These are phyloP conservation scores for Hymenoscyphus linearis DNA, from an alignment of 2,329 filamentous ascomycete species.

Conservation along the genomic window DNA sequence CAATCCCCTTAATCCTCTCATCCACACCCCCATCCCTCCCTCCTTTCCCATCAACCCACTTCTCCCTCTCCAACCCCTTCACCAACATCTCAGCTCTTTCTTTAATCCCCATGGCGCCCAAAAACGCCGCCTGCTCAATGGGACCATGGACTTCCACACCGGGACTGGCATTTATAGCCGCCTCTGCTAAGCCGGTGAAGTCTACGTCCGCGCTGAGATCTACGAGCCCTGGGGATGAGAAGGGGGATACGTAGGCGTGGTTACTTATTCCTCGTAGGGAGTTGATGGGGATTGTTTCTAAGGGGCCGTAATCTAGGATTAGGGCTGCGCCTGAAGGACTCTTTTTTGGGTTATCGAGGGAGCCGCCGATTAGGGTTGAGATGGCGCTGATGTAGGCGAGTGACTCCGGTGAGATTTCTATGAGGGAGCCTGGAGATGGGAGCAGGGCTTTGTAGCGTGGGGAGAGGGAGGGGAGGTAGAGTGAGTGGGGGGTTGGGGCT, in stretches of 20 bases:
- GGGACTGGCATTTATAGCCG: constrained; percentile 67
- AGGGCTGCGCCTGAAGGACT: constrained; percentile 76
- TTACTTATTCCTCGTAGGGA: constrained; percentile 82
- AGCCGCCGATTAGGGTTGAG: constrained; percentile 76
- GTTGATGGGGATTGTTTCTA: constrained; percentile 74
- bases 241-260: constrained; percentile 73
- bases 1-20: constrained; percentile 55
- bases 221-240: constrained; percentile 72
- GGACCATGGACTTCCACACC: constrained; percentile 91
- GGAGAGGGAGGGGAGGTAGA: constrained; percentile 79
- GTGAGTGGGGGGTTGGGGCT: constrained; percentile 71
- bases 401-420: constrained; percentile 88
- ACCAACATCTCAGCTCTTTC: constrained; percentile 68
- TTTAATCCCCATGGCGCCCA: constrained; percentile 75
- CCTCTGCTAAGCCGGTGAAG: constrained; percentile 80
- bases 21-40: constrained; percentile 32
- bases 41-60: not conserved
- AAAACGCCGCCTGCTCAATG: constrained; percentile 75
- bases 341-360: constrained; percentile 47
- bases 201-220: constrained; percentile 93
- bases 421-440: constrained; percentile 58
- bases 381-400: constrained; percentile 76
- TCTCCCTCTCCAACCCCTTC: constrained; percentile 35
- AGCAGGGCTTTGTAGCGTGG: constrained; percentile 71
- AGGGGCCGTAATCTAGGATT: constrained; percentile 92